phyloP scores from a whole-genome alignment of 306 rosid genomes.

The Acmispon strigosus region DNA sequence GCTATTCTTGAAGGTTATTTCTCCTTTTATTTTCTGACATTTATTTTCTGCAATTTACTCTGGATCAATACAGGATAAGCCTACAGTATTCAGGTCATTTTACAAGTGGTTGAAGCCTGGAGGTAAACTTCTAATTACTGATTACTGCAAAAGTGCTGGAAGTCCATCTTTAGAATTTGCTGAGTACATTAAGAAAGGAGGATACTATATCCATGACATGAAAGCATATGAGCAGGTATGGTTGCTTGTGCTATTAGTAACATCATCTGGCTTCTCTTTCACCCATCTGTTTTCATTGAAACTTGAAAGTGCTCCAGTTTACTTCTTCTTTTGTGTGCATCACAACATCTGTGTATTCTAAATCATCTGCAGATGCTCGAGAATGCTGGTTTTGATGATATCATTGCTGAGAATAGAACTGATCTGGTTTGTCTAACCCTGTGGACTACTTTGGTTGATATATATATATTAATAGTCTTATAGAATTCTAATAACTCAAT shows the following conservation, averaged over 20 bases:
- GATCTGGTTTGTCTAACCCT: constrained; percentile 50
- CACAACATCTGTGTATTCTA: not conserved
- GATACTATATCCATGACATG: constrained; percentile 65
- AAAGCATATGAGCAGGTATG: constrained; percentile 63
- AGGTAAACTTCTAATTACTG: constrained; percentile 80
- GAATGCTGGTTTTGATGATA: constrained; percentile 74
- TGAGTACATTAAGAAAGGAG: constrained; percentile 72
- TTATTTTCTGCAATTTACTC: not conserved
- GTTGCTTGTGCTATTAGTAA: not conserved
- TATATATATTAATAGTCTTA: not conserved
- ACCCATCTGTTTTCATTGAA: constrained; percentile 6
- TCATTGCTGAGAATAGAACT: constrained; percentile 69
- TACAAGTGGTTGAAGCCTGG: constrained; percentile 94
- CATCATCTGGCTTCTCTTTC: constrained; percentile 4
- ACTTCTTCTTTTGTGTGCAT: constrained; percentile 5
- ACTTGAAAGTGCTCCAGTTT: not conserved
- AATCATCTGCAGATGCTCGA: constrained; percentile 59
- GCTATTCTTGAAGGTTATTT: not conserved
- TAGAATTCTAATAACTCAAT: not conserved
- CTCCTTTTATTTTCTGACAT: not conserved
- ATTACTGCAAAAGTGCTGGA: constrained; percentile 71
- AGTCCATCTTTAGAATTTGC: constrained; percentile 58
- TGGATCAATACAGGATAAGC: constrained; percentile 62
- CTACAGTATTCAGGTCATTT: constrained; percentile 63
- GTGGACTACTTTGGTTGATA: not conserved